These are phyloP conservation scores for Tribonema minus DNA, from an alignment of 108 stramenopile species.

Conservation along the genomic window DNA sequence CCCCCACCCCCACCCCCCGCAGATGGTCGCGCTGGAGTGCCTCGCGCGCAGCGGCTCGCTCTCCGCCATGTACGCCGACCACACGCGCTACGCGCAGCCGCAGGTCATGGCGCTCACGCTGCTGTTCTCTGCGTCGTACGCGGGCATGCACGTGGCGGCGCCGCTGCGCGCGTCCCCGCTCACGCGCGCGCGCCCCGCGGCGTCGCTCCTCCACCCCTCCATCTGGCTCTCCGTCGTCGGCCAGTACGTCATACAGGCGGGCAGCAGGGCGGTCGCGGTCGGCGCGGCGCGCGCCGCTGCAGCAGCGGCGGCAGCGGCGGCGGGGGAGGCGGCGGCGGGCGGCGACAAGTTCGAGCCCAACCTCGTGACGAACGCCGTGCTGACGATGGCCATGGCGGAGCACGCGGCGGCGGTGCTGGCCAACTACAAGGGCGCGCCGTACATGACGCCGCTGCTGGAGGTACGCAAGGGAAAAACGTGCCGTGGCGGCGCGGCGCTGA, in stretches of 20 bases:
- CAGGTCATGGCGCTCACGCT: neutral
- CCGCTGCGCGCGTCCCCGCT: neutral
- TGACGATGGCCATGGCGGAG: neutral
- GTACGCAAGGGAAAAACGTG: neutral
- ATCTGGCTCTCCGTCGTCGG: conserved; percentile 15
- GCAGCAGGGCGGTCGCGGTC: neutral
- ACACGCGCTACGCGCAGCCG: conserved; percentile 1
- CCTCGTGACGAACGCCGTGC: conserved; percentile 12
- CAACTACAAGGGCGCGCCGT: neutral
- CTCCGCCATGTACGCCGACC: neutral
- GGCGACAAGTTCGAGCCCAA: conserved; percentile 6
- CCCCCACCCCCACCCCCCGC: neutral
- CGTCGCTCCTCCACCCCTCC: conserved; percentile 18
- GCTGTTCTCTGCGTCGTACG: neutral
- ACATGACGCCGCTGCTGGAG: neutral
- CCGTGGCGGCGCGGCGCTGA: neutral
- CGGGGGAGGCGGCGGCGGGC: neutral
- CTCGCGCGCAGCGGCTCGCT: neutral
- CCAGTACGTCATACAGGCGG: conserved; percentile 9
- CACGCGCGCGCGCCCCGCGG: conserved; percentile 5
- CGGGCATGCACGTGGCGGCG: neutral
- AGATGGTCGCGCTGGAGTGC: neutral
- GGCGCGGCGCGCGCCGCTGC: neutral
- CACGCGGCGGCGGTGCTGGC: neutral
- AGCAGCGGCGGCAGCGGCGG: neutral